Evolutionary conservation across 2,329 filamentous ascomycete species (phyloP), one percentile per base, ranked within the genome.

Genomic region (Beauveria varroae): DNA sequence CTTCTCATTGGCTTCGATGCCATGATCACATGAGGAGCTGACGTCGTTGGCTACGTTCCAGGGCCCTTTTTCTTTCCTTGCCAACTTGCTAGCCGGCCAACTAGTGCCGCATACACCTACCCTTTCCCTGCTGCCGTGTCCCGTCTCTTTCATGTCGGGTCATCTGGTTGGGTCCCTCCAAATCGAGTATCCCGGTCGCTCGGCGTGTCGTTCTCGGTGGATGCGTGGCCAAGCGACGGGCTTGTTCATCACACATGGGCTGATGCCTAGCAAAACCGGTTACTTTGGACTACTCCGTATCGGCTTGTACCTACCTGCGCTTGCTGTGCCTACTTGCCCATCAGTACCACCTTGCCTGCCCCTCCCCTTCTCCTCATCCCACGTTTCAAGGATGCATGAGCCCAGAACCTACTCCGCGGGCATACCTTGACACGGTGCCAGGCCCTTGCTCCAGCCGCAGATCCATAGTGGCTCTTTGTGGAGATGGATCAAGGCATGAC

Each of bases 141-240:
- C 30, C 22, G 52, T 55, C 30, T 47, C 54, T 34, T 34, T 34
- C 54, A 57, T 46, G 16, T 24, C 24, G 34, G 30, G 30, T 34
- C 30, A 34, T 18, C 41, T 22, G 24, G 7, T 56, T 9, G 16
- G 16, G 22, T 24, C 43, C 5, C 34, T 52, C 46, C 57, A 18
- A 57, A 57, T 59, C 34, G 47, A 59, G 57, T 59, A 59, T 59
- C 57, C 57, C 57, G 57, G 30, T 34, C 30, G 30, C 30, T 52
- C 12, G 55, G 16, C 34, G 24, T 20, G 51, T 53, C 10, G 8
- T 9, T 41, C 20, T 28, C 37, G 34, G 20, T n/a, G 14, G 16
- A 4, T 22, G 34, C 22, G 5, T 26, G 30, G 44, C 16, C 44
- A 41, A 24, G 41, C 26, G 20, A 10, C 43, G 41, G 26, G 10